Percentiles rank a stretch among this genome's conserved stretches.
phyloP scores from a whole-genome alignment of 495 filamentous ascomycete species.

The Friedmanniomyces endolithicus region DNA sequence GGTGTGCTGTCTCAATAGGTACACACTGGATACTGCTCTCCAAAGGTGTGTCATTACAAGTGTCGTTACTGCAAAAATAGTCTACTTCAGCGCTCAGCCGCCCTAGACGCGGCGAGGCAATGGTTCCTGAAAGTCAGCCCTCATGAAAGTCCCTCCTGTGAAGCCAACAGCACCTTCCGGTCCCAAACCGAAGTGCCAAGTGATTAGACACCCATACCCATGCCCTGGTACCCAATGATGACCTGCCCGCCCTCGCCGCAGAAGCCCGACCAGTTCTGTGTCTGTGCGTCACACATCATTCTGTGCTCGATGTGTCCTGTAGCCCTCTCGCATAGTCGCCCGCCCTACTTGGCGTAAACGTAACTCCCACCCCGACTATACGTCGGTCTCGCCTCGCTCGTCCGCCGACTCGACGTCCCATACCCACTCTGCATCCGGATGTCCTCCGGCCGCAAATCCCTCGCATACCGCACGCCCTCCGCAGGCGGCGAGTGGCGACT shows the following conservation, averaged over 20 bases:
- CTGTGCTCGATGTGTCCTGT: no score
- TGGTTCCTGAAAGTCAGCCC: not conserved
- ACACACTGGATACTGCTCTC: no score
- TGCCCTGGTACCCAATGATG: not conserved
- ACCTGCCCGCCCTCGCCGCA: not conserved
- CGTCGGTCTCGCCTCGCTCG: not conserved
- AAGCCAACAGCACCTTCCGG: not conserved
- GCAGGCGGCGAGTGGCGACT: not conserved
- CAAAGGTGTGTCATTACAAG: not conserved
- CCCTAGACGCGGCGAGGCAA: not conserved
- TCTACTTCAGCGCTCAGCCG: not conserved
- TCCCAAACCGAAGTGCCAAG: not conserved
- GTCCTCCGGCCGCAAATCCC: slow-evolving; percentile 2
- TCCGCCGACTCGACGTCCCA: not conserved
- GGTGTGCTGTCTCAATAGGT: no score
- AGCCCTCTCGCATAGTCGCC: not conserved
- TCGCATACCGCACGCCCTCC: not conserved
- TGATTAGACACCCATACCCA: not conserved
- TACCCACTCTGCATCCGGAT: slow-evolving; percentile 5
- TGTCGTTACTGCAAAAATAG: not conserved
- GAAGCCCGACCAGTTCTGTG: no score
- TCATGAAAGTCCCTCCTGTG: no score
- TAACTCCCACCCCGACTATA: slow-evolving; percentile 1
- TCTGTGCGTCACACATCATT: no score
- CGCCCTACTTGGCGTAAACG: not conserved